Conservation (phyloP, 2,329 filamentous ascomycete species). For the Fusarium sp. region DNA sequence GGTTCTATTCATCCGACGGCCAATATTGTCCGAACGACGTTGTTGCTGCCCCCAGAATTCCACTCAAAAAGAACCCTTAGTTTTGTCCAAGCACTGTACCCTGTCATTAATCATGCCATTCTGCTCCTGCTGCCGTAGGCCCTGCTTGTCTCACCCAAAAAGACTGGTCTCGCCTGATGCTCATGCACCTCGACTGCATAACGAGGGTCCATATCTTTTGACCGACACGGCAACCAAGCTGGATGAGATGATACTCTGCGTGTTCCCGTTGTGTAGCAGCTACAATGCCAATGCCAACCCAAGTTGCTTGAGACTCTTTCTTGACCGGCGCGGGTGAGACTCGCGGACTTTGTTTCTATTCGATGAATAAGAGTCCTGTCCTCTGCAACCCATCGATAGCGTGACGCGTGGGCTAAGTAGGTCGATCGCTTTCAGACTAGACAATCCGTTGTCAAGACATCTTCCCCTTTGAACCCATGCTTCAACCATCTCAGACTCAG, state of each 20-base stretch:
- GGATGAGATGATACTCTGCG: conserved; percentile 1
- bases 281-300: conserved; percentile 6
- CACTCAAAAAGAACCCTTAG: conserved; percentile 33
- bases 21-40: conserved; percentile 18
- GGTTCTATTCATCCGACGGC: conserved; percentile 21
- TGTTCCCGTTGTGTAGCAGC: conserved; percentile 1
- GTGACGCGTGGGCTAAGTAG: conserved; percentile 31
- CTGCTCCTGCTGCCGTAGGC: conserved; percentile 14
- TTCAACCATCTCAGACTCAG: conserved; percentile 20
- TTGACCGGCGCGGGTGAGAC: conserved; percentile 9
- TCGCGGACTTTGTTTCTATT: conserved; percentile 18
- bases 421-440: conserved; percentile 34
- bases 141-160: conserved; percentile 35
- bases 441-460: conserved; percentile 30
- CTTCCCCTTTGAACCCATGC: conserved; percentile 24
- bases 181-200: conserved; percentile 13
- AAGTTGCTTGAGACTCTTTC: neutral
- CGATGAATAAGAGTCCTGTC: conserved; percentile 12
- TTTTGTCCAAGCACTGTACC: conserved; percentile 2
- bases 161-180: conserved; percentile 11
- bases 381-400: conserved; percentile 31
- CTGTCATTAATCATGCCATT: conserved; percentile 30
- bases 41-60: conserved; percentile 17
- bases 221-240: conserved; percentile 1
- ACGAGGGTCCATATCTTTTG: neutral